phyloP scores from a whole-genome alignment of 345 rosid species.

The Microcos paniculata region DNA sequence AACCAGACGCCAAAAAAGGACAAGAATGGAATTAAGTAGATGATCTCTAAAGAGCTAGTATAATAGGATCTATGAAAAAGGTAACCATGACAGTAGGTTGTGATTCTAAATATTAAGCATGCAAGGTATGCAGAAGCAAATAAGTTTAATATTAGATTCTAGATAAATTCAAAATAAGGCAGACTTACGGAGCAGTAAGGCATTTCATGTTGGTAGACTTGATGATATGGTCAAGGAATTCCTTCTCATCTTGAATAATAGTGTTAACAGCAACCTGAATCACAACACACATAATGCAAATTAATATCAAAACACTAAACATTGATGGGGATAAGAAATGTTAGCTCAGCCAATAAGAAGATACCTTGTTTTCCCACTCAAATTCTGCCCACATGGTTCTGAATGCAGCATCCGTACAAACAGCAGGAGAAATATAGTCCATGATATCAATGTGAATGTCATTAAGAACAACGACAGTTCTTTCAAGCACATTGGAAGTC shows the following conservation, averaged over 20 bases:
- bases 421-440: slow-evolving; percentile 97
- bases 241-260: slow-evolving; percentile 62
- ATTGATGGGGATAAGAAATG: background rate
- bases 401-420: slow-evolving; percentile 84
- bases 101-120: background rate
- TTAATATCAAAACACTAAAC: background rate
- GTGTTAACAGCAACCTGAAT: slow-evolving; percentile 81
- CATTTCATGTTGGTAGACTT: slow-evolving; percentile 84
- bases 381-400: slow-evolving; percentile 99
- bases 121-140: background rate
- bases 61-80: too few relatives aligned
- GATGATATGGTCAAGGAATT: slow-evolving; percentile 65
- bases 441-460: slow-evolving; percentile 95
- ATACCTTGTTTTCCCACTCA: slow-evolving; percentile 99
- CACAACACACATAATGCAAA: background rate
- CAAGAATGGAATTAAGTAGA: background rate
- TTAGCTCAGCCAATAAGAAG: background rate
- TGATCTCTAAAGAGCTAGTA: background rate
- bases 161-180: background rate
- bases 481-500: slow-evolving; percentile 85
- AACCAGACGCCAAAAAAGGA: slow-evolving; percentile 15
- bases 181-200: slow-evolving; percentile 76
- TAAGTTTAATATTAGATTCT: too few relatives aligned
- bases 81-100: too few relatives aligned
- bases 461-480: slow-evolving; percentile 86